Evolutionary conservation across 2,329 filamentous ascomycete genomes (phyloP).

Genomic region (Diaporthe caulivora): DNA sequence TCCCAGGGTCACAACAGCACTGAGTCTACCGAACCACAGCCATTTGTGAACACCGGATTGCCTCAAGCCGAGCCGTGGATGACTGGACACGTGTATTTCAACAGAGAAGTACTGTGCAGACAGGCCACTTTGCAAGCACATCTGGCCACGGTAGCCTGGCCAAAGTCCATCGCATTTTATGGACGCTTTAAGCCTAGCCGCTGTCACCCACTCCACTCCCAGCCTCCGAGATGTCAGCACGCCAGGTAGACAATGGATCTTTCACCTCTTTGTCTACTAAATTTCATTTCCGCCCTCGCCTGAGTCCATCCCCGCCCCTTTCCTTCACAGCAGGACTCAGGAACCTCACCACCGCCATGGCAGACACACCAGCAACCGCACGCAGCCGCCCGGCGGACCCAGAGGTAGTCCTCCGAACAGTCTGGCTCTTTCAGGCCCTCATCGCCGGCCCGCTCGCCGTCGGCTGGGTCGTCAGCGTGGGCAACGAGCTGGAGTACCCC

Average conservation of each 20-base stretch:
- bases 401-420: background rate
- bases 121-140: background rate
- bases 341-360: background rate
- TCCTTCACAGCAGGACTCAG: background rate
- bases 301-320: no score
- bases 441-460: background rate
- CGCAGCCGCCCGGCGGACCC: background rate
- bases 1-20: no score
- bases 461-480: background rate
- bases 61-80: no score
- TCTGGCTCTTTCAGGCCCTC: constrained; percentile 16
- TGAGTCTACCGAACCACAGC: no score
- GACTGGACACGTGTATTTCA: background rate
- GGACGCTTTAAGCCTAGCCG: background rate
- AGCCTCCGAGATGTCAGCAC: background rate
- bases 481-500: no score
- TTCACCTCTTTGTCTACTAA: no score
- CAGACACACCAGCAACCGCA: background rate
- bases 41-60: no score
- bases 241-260: no score
- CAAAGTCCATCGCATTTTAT: background rate
- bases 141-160: background rate
- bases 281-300: no score
- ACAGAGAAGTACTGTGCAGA: no score
- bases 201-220: background rate